A percentile compares a stretch with the other conserved stretches of the same genome.
Evolutionary conservation across 352 stramenopile genomes (phyloP).

Genomic region (Globisporangium acanthophoron): DNA sequence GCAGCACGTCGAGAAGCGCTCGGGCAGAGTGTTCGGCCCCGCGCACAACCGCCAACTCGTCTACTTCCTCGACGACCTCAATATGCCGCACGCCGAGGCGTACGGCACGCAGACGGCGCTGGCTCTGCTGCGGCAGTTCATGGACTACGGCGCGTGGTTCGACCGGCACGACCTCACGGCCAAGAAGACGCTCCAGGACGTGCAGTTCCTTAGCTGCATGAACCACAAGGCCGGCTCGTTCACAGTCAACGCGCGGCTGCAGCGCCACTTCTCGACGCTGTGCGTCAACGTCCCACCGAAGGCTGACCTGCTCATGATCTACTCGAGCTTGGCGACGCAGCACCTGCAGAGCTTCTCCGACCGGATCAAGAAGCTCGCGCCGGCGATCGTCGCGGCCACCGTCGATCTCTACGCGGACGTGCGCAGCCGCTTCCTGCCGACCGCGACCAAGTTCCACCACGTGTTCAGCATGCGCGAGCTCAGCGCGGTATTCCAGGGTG

Average conservation of each 20-base stretch:
- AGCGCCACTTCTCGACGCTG: slow-evolving; percentile 87
- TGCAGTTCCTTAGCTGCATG: slow-evolving; percentile 87
- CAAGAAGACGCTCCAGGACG: slow-evolving; percentile 88
- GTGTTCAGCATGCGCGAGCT: slow-evolving; percentile 91
- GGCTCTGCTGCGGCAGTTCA: slow-evolving; percentile 86
- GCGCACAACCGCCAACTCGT: slow-evolving; percentile 73
- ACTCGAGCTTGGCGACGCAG: slow-evolving; percentile 52
- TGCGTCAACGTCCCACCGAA: slow-evolving; percentile 62
- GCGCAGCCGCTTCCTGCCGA: slow-evolving; percentile 76
- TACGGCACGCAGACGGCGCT: slow-evolving; percentile 90
- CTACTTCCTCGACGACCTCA: slow-evolving; percentile 90
- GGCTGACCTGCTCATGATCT: slow-evolving; percentile 64
- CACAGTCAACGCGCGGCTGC: slow-evolving; percentile 78
- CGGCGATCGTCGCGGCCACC: slow-evolving; percentile 67
- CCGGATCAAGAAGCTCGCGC: slow-evolving; percentile 63
- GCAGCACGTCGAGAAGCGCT: slow-evolving; percentile 81
- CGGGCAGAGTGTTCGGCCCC: slow-evolving; percentile 79
- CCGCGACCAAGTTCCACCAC: slow-evolving; percentile 91
- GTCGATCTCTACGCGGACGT: slow-evolving; percentile 82
- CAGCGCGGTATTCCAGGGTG: slow-evolving; percentile 80
- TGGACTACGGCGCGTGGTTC: slow-evolving; percentile 91
- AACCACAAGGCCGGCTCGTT: slow-evolving; percentile 90
- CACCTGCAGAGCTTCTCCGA: slow-evolving; percentile 74
- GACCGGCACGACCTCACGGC: slow-evolving; percentile 81
- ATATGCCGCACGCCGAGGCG: slow-evolving; percentile 83